These are phyloP conservation scores for Henckelia pumila DNA, from an alignment of 257 asterid species.

Conservation along the genomic window DNA sequence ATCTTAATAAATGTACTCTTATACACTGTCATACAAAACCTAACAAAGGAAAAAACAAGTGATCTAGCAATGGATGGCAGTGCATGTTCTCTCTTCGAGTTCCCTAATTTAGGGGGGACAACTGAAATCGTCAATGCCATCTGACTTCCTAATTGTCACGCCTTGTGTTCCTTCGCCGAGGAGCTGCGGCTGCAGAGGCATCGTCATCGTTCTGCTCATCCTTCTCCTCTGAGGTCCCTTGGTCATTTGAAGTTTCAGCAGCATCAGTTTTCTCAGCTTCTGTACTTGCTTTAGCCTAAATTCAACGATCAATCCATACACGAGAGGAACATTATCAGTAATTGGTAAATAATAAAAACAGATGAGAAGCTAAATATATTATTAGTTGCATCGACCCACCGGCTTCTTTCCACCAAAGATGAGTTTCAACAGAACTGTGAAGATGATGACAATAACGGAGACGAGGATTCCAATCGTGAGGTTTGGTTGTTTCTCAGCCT, in stretches of 20 bases:
- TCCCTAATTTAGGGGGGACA: slow-evolving; percentile 22
- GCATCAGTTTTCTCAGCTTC: slow-evolving; percentile 48
- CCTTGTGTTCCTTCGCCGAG: slow-evolving; percentile 56
- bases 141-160: slow-evolving; percentile 49
- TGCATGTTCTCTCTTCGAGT: slow-evolving; percentile 11
- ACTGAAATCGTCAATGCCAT: neutral
- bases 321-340: neutral
- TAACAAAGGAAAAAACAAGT: slow-evolving; percentile 27
- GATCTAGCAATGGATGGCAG: slow-evolving; percentile 7
- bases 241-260: slow-evolving; percentile 51
- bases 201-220: slow-evolving; percentile 57
- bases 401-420: slow-evolving; percentile 87
- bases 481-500: slow-evolving; percentile 87
- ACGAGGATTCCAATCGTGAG: slow-evolving; percentile 63
- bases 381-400: slow-evolving; percentile 32
- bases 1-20: slow-evolving; percentile 32
- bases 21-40: slow-evolving; percentile 36
- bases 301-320: neutral
- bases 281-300: slow-evolving; percentile 44
- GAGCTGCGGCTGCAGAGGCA: slow-evolving; percentile 42
- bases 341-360: neutral
- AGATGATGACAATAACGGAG: slow-evolving; percentile 47
- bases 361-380: neutral
- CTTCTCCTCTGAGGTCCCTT: slow-evolving; percentile 56
- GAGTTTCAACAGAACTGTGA: slow-evolving; percentile 61